phyloP scores from a whole-genome alignment of 352 stramenopile species.

The Globisporangium cederbergense region DNA sequence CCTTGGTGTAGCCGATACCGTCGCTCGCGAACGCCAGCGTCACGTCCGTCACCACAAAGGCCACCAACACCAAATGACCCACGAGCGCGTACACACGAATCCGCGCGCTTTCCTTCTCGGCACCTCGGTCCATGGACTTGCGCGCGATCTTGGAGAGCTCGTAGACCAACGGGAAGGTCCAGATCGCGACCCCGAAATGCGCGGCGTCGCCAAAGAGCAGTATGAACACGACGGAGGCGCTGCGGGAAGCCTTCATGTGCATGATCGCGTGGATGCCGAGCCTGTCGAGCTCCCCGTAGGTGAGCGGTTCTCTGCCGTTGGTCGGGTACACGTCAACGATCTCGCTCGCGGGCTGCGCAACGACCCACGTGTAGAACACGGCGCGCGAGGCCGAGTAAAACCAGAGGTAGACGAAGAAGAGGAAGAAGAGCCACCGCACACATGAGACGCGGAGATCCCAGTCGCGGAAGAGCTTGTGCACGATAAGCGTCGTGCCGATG shows the following conservation, averaged over 20 bases:
- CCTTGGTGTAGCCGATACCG: constrained; percentile 29
- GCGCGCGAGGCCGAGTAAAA: constrained; percentile 20
- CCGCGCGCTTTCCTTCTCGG: constrained; percentile 31
- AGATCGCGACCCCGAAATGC: constrained; percentile 48
- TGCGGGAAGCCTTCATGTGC: constrained; percentile 26
- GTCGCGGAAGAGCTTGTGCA: constrained; percentile 27
- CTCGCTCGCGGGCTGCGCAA: constrained; percentile 23
- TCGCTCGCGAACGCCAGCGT: constrained; percentile 22
- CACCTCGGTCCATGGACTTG: constrained; percentile 63
- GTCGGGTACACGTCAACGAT: constrained; percentile 31
- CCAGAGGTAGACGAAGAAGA: constrained; percentile 38
- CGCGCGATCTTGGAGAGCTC: constrained; percentile 55
- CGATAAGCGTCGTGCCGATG: constrained; percentile 20
- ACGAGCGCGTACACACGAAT: constrained; percentile 37
- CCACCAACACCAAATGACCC: constrained; percentile 27
- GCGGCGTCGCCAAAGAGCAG: constrained; percentile 45
- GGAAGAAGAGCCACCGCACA: constrained; percentile 33
- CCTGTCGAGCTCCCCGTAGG: constrained; percentile 38
- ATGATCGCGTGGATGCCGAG: constrained; percentile 44
- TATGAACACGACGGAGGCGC: constrained; percentile 27
- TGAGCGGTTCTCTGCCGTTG: constrained; percentile 28
- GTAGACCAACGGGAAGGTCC: constrained; percentile 48
- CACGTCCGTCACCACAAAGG: constrained; percentile 27
- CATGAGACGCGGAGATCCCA: constrained; percentile 38
- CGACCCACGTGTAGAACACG: constrained; percentile 20